phyloP scores from a whole-genome alignment of 352 stramenopile genomes.

The Albugo candida region DNA sequence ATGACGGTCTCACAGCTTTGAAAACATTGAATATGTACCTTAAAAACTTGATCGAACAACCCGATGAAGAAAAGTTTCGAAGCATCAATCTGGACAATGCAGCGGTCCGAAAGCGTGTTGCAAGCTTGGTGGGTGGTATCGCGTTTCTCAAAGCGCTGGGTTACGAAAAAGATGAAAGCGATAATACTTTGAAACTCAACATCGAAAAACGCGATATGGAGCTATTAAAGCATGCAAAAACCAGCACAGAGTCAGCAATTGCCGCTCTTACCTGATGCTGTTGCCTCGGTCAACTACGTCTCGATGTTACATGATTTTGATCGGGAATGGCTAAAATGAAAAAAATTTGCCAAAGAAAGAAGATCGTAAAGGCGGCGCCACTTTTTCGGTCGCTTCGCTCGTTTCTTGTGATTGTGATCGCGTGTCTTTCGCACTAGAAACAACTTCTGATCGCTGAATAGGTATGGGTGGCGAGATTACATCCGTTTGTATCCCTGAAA shows the following conservation, averaged over 20 bases:
- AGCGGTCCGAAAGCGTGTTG: constrained; percentile 80
- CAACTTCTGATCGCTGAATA: background rate
- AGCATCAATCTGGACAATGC: constrained; percentile 81
- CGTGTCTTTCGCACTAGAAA: background rate
- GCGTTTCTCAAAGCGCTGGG: constrained; percentile 71
- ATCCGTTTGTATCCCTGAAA: constrained; percentile 75
- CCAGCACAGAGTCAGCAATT: constrained; percentile 33
- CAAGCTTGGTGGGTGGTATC: constrained; percentile 60
- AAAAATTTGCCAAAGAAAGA: constrained; percentile 59
- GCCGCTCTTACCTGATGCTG: constrained; percentile 30
- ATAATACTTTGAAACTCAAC: constrained; percentile 41
- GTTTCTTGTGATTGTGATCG: constrained; percentile 6
- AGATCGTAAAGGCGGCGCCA: constrained; percentile 8
- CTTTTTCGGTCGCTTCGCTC: constrained; percentile 6
- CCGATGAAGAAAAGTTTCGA: constrained; percentile 79
- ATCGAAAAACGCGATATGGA: constrained; percentile 35
- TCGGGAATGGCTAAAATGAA: constrained; percentile 19
- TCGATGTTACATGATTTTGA: background rate
- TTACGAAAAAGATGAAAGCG: constrained; percentile 73
- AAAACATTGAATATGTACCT: constrained; percentile 78
- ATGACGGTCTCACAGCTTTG: constrained; percentile 55
- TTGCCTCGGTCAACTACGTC: background rate
- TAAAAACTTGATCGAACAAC: constrained; percentile 75
- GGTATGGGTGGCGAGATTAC: constrained; percentile 52
- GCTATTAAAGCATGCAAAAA: constrained; percentile 38